These are phyloP conservation scores for Thymus quinquecostatus DNA, from an alignment of 257 asterid species.

Conservation along the genomic window DNA sequence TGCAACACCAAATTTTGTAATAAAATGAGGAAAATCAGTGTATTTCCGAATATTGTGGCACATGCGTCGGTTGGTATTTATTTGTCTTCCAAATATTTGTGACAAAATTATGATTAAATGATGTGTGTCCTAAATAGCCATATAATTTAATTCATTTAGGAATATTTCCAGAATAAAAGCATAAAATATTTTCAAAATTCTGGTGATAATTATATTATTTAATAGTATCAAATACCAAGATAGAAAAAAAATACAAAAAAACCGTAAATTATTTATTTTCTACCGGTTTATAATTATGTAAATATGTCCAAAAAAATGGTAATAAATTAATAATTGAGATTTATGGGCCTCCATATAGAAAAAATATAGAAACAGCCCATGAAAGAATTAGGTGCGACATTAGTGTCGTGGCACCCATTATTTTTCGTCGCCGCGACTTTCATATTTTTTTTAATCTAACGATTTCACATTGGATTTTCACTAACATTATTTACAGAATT, in stretches of 20 bases:
- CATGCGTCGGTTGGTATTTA: not conserved
- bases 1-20: not conserved
- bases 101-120: not conserved
- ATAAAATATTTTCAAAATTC: too few relatives aligned
- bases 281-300: too few relatives aligned
- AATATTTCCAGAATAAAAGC: slow-evolving; percentile 9
- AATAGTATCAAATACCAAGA: too few relatives aligned
- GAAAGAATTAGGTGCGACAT: not conserved
- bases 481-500: too few relatives aligned
- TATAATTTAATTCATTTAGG: not conserved
- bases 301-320: not conserved
- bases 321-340: slow-evolving; percentile 4
- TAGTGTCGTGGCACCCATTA: not conserved
- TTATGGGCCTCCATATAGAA: not conserved
- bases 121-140: slow-evolving; percentile 5
- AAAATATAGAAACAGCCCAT: not conserved
- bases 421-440: not conserved
- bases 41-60: not conserved
- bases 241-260: too few relatives aligned
- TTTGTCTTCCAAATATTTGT: slow-evolving; percentile 15
- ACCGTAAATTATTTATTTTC: too few relatives aligned
- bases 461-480: too few relatives aligned
- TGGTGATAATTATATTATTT: too few relatives aligned
- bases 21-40: too few relatives aligned
- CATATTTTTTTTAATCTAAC: not conserved